These are phyloP conservation scores for Ustilago xerochloae DNA, from an alignment of 1,284 basidiomycete genomes.

Conservation along the genomic window DNA sequence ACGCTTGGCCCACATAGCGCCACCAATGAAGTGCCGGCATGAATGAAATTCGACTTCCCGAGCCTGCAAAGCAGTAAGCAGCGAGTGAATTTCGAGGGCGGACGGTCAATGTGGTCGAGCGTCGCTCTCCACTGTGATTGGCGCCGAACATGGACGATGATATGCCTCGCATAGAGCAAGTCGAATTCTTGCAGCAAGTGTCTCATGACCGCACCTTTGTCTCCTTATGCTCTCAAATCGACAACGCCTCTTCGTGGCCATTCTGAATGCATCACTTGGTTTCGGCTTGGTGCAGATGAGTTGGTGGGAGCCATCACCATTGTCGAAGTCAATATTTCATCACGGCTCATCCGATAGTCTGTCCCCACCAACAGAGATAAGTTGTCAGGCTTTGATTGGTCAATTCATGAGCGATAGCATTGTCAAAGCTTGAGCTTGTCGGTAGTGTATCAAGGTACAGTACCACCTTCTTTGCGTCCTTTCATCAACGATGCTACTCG, in stretches of 20 bases:
- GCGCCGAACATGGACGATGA: neutral
- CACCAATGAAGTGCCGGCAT: too few species aligned
- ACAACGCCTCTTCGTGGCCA: neutral
- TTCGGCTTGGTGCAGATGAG: too few species aligned
- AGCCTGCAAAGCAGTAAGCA: neutral
- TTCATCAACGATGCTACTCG: too few species aligned
- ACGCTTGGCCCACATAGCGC: neutral
- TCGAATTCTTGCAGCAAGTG: constrained; percentile 1
- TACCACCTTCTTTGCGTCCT: too few species aligned
- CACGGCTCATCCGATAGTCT: neutral
- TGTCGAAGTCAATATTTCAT: neutral
- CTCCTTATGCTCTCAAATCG: neutral
- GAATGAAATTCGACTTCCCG: too few species aligned
- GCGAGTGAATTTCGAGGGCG: neutral
- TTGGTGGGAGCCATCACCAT: neutral
- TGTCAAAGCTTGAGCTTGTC: constrained; percentile 11
- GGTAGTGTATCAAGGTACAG: neutral
- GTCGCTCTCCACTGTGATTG: constrained; percentile 1
- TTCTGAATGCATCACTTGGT: neutral
- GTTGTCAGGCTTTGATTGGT: constrained; percentile 15
- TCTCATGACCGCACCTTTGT: constrained; percentile 8
- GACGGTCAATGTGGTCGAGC: neutral
- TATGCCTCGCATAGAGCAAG: constrained; percentile 1
- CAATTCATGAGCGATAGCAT: neutral
- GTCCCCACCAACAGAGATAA: constrained; percentile 28